Conservation (phyloP, 805 yeast species). For the Starmerella bombi region DNA sequence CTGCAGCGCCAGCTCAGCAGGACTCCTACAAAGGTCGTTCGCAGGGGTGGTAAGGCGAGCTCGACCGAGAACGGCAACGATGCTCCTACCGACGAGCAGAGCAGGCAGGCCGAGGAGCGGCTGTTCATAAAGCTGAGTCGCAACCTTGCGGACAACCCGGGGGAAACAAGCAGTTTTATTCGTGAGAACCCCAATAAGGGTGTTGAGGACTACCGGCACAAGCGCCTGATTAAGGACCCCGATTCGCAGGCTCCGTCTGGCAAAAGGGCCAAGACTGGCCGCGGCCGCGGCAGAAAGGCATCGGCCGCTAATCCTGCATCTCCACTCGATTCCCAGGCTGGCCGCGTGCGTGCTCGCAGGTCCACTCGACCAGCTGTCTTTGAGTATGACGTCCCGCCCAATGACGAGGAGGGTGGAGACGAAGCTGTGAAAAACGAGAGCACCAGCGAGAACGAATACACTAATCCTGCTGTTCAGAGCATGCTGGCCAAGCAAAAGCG, state of each 20-base stretch:
- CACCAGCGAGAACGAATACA: not conserved
- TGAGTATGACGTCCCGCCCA: not conserved
- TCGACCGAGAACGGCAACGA: not conserved
- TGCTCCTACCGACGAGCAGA: slow-evolving; percentile 1
- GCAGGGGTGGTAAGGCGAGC: not conserved
- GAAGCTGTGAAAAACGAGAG: not conserved
- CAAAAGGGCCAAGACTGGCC: not conserved
- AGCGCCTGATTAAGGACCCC: slow-evolving; percentile 1
- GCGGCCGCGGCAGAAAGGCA: not conserved
- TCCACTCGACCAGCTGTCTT: slow-evolving; percentile 4
- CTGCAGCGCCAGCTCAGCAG: slow-evolving; percentile 4
- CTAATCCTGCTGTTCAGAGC: not conserved
- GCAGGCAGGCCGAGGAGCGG: slow-evolving; percentile 1
- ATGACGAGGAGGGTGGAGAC: not conserved
- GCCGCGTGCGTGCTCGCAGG: slow-evolving; percentile 1
- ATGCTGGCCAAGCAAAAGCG: not conserved
- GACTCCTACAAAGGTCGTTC: not conserved
- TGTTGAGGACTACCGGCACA: slow-evolving; percentile 17
- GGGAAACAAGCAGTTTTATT: slow-evolving; percentile 4
- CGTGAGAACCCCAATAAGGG: slow-evolving; percentile 10
- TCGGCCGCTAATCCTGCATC: not conserved
- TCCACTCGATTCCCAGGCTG: not conserved
- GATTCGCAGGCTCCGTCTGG: not conserved
- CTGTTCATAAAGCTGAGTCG: slow-evolving; percentile 8
- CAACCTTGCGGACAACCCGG: slow-evolving; percentile 16